Evolutionary conservation across 106 monocot species (phyloP), one percentile per base, ranked within the genome.

Genomic region (Ottelia alismoides): DNA sequence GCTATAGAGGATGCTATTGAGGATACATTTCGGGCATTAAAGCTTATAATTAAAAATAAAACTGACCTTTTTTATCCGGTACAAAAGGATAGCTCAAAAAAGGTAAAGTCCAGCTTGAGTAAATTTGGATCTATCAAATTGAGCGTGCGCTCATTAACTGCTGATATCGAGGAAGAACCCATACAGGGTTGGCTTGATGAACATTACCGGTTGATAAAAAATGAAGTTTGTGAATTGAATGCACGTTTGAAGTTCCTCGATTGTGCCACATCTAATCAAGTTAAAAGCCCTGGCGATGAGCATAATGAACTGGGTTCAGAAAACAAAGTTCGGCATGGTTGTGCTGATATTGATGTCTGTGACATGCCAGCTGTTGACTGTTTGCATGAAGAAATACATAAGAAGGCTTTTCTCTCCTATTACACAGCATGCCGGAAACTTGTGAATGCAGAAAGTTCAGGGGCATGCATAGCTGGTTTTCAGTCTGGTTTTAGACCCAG

Each of bases 131-230:
- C 73, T 65, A 56, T 90, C 3, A 72, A 81, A 60, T 70, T 90
- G 28, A 80, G 74, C n/a, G 78, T 98, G 57, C 73, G 65, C 25
- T 78, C 79, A 51, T 69, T 98, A 26, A 77, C 78, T 24, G 81
- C 70, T 58, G 85, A 82, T 59, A 90, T 98, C 31, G 98, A 98
- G 66, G 98, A 98, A 68, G 98, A 98, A 55, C 98, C 98, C 23
- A 71, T 98, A 16, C 98, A 98, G 45, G 98, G 98, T 5, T 98
- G 98, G 98, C 82, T 98, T 71, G 98, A 98, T 77, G 85, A 98
- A 71, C 98, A 98, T 69, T 80, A 86, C 43, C 72, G 61, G 47
- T 58, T 98, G 45, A 78, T 98, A 85, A 98, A 83, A 67, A 74
- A 60, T 57, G 79, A 75, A 67, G 60, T 90, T 71, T 76, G 76